Evolutionary conservation across 164 flowering plant species (phyloP).

Genomic region (Berberis thunbergii): DNA sequence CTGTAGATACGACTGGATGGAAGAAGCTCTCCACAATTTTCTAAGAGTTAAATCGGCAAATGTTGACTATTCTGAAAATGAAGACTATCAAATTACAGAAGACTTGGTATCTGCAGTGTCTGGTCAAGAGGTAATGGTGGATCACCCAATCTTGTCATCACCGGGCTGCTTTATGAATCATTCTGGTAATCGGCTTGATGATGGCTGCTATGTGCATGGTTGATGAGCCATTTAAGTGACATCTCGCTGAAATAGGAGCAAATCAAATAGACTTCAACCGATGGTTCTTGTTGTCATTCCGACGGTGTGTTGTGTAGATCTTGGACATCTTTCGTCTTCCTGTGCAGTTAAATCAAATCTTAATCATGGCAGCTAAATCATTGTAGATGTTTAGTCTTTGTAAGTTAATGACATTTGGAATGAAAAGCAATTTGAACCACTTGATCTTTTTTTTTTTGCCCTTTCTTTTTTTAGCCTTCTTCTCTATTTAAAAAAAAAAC

Average conservation of each 20-base stretch:
- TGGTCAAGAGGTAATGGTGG: conserved; percentile 17
- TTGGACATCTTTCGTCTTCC: no score
- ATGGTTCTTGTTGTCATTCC: no score
- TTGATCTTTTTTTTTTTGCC: no score
- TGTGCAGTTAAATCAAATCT: no score
- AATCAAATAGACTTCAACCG: not conserved
- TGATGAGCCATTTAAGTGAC: conserved; percentile 14
- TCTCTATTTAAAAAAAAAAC: no score
- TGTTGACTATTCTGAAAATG: not conserved
- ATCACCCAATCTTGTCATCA: conserved; percentile 16
- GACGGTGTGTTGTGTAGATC: no score
- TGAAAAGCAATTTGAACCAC: no score
- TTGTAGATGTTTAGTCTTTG: no score
- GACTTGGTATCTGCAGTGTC: conserved; percentile 12
- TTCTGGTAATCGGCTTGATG: conserved; percentile 2
- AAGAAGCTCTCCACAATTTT: conserved; percentile 37
- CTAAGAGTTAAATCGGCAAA: conserved; percentile 22
- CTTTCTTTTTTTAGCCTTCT: no score
- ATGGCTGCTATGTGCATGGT: conserved; percentile 9
- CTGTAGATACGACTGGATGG: conserved; percentile 83
- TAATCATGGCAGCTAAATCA: no score
- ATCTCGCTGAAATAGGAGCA: conserved; percentile 10
- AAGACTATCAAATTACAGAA: conserved; percentile 11
- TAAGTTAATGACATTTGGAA: no score
- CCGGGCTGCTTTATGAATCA: conserved; percentile 20